Conservation (phyloP, 2,329 filamentous ascomycete species). For the Lizonia empirigonia region DNA sequence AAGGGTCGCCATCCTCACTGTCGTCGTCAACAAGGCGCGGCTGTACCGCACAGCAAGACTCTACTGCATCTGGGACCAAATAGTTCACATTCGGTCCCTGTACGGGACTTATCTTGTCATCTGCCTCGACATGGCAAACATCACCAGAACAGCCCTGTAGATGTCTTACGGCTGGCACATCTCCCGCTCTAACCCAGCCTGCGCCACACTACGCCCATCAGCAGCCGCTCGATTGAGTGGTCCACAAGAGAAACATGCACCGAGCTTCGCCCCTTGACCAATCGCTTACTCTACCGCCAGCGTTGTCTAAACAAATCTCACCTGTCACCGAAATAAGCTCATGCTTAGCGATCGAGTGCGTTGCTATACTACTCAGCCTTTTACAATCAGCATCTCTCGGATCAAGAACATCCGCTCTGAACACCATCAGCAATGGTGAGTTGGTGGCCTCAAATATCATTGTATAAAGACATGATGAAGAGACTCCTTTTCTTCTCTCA, state of each 20-base stretch:
- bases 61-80: background rate
- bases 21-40: background rate
- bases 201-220: constrained; percentile 15
- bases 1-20: background rate
- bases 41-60: background rate
- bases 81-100: background rate
- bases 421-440: background rate
- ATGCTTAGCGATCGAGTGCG: constrained; percentile 3
- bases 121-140: background rate
- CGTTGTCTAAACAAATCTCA: constrained; percentile 19
- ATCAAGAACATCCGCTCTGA: constrained; percentile 4
- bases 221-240: constrained; percentile 22
- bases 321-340: constrained; percentile 19
- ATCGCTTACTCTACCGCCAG: constrained; percentile 19
- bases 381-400: constrained; percentile 9
- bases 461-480: constrained; percentile 36
- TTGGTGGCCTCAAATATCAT: background rate
- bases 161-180: constrained; percentile 12
- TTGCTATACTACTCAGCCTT: constrained; percentile 17
- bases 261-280: constrained; percentile 8
- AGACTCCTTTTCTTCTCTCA: constrained; percentile 10
- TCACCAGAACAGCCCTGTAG: background rate
- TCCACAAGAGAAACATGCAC: constrained; percentile 8
- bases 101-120: background rate
- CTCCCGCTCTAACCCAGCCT: constrained; percentile 11